Evolutionary conservation across 2,329 filamentous ascomycete species (phyloP).

Genomic region (Claviceps maximensis): DNA sequence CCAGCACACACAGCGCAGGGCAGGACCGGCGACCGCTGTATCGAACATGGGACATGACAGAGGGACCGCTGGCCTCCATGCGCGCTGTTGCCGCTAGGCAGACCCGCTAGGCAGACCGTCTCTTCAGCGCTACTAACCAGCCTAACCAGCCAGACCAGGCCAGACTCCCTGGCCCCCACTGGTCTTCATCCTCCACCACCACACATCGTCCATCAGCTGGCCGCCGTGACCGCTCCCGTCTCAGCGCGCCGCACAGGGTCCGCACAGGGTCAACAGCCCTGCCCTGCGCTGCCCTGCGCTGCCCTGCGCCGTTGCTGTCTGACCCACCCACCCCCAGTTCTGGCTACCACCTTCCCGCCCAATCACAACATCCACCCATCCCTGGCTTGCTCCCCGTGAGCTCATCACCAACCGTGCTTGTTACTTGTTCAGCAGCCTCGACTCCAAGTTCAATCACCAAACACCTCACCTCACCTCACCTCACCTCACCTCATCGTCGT

Average conservation of each 20-base stretch:
- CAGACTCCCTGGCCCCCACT: too few species aligned
- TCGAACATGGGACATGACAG: neutral
- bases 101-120: too few species aligned
- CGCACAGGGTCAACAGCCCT: too few species aligned
- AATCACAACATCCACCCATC: slow-evolving; percentile 10
- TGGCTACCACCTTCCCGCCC: neutral
- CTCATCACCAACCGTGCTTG: slow-evolving; percentile 15
- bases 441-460: slow-evolving; percentile 2
- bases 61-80: neutral
- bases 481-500: neutral
- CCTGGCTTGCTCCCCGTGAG: slow-evolving; percentile 13
- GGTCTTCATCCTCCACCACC: too few species aligned
- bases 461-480: too few species aligned
- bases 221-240: neutral
- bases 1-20: too few species aligned
- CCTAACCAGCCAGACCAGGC: too few species aligned
- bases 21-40: too few species aligned
- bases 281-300: too few species aligned
- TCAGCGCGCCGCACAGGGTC: neutral
- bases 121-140: too few species aligned
- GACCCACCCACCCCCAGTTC: neutral
- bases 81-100: neutral
- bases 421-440: slow-evolving; percentile 5
- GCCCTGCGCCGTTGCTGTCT: too few species aligned
- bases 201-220: slow-evolving; percentile 4